Percentiles rank a stretch among this genome's conserved stretches.
These are phyloP conservation scores for Aspergillus ochraceus DNA, from an alignment of 2,329 filamentous ascomycete species.

Conservation along the genomic window DNA sequence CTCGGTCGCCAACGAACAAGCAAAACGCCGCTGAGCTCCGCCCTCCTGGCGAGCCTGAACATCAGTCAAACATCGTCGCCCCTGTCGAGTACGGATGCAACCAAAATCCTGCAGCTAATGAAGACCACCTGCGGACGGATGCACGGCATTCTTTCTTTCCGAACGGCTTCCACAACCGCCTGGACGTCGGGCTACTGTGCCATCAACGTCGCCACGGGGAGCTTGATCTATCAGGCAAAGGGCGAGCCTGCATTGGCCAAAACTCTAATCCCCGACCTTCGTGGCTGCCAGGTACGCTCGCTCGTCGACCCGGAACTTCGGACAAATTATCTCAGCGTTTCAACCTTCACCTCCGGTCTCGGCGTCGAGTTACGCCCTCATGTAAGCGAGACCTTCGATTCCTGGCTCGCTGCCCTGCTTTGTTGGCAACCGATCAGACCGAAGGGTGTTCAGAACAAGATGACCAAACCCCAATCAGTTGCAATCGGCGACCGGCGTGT, in stretches of 20 bases:
- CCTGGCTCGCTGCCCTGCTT: conserved; percentile 52
- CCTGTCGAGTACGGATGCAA: conserved; percentile 46
- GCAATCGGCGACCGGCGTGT: conserved; percentile 45
- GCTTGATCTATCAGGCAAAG: conserved; percentile 52
- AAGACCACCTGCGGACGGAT: conserved; percentile 54
- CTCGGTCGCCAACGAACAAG: conserved; percentile 35
- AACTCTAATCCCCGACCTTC: conserved; percentile 50
- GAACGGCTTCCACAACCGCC: conserved; percentile 41
- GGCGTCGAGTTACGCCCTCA: conserved; percentile 50
- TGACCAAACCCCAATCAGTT: conserved; percentile 50
- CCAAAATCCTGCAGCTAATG: conserved; percentile 52
- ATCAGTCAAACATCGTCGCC: conserved; percentile 30
- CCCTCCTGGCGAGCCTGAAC: conserved; percentile 25
- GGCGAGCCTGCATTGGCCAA: conserved; percentile 50
- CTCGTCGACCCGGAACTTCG: conserved; percentile 48
- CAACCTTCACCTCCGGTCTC: conserved; percentile 48
- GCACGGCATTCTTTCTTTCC: conserved; percentile 54
- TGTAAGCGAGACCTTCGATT: conserved; percentile 53
- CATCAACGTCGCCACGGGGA: conserved; percentile 52
- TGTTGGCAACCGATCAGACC: conserved; percentile 54
- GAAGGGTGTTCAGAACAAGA: conserved; percentile 51
- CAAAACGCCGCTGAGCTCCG: conserved; percentile 32
- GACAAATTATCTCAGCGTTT: conserved; percentile 49
- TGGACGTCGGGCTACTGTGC: conserved; percentile 54
- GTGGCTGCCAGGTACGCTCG: conserved; percentile 51